Base-by-base conservation (phyloP, 192 early-diverging fungal genomes). In the Borealophlyctis nickersoniae region DNA sequence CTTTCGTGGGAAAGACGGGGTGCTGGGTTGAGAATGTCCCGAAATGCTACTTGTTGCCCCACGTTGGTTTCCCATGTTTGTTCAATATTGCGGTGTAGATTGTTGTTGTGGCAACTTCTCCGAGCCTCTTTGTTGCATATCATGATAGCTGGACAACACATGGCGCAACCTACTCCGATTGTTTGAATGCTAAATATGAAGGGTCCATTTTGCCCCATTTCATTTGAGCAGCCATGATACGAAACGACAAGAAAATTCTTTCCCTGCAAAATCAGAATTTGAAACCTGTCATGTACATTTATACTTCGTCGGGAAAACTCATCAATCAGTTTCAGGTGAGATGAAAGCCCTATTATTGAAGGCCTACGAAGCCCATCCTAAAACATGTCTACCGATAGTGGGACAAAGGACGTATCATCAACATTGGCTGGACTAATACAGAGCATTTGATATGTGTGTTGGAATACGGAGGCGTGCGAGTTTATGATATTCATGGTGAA, bases 361-460 rank as follows among this genome's bases (percentile, higher is more conserved):
- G n/a, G n/a, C n/a, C n/a, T n/a, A n/a, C n/a, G n/a, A n/a, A n/a
- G n/a, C n/a, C n/a, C n/a, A n/a, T n/a, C n/a, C n/a, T n/a, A n/a
- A n/a, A n/a, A n/a, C n/a, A n/a, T n/a, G n/a, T n/a, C n/a, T n/a
- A n/a, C n/a, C 24, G 2, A 19, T 55, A 90, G 86, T 95, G 92
- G 87, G 93, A 93, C 55, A 92, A 89, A 62, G 88, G 88, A 54
- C 84, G 83, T 4, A 89, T 99, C 58, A 86, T 98, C n/a, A 84
- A 80, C 1, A 87, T 99, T 80, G 89, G 89, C 61, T 99, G 98
- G 98, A 92, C 90, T 32, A 83, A 82, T 30, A 81, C 79, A 11
- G 95, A 98, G 58, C 79, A 92, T 57, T 79, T 99, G 23, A 79
- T 95, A 13, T 92, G 91, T 35, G 92, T 95, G 7, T 75, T 92